Evolutionary conservation across 805 yeast species (phyloP).

Genomic region (Myxozyma lipomycoides): DNA sequence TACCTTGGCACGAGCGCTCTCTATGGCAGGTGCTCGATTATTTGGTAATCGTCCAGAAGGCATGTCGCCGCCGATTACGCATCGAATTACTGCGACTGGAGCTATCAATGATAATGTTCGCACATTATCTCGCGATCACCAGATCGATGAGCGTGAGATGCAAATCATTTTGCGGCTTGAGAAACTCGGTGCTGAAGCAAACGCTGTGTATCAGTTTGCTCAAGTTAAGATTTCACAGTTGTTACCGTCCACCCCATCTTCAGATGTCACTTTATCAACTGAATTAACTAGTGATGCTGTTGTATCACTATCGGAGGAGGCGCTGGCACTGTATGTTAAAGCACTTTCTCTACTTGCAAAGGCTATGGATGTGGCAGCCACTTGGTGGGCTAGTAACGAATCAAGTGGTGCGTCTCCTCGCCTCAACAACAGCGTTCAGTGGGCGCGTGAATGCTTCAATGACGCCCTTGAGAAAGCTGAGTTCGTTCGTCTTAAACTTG

Average conservation of each 20-base stretch:
- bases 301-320: constrained; percentile 68
- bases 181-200: constrained; percentile 76
- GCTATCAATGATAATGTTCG: background rate
- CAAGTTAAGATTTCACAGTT: constrained; percentile 86
- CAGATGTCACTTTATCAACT: constrained; percentile 9
- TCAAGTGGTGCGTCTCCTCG: constrained; percentile 32
- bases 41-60: constrained; percentile 50
- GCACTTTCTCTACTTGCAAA: constrained; percentile 74
- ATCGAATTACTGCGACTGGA: background rate
- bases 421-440: constrained; percentile 61
- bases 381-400: constrained; percentile 74
- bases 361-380: constrained; percentile 81
- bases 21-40: constrained; percentile 79
- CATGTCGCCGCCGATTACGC: constrained; percentile 7
- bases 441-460: constrained; percentile 86
- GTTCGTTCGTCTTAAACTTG: constrained; percentile 46
- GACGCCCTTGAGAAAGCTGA: constrained; percentile 89
- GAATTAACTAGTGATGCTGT: constrained; percentile 38
- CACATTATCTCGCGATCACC: background rate
- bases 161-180: constrained; percentile 11
- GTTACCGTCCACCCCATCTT: constrained; percentile 56
- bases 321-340: constrained; percentile 79
- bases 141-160: constrained; percentile 23
- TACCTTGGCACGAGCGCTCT: constrained; percentile 83
- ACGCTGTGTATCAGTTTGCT: constrained; percentile 82